These are phyloP conservation scores for Camellia lanceoleosa DNA, from an alignment of 148 eudicot species.

Conservation along the genomic window DNA sequence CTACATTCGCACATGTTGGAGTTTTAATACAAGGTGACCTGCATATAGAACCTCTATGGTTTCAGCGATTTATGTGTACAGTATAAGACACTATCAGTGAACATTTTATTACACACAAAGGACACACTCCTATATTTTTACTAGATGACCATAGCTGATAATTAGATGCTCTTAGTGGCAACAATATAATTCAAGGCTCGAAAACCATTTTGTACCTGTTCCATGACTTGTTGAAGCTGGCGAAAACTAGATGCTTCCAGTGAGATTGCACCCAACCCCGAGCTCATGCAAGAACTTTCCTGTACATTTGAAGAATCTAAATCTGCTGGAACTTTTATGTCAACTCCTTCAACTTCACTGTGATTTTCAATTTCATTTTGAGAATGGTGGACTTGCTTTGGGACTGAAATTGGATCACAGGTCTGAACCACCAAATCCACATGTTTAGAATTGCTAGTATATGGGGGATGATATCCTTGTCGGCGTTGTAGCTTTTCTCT, in stretches of 20 bases:
- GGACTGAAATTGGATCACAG: conserved; percentile 29
- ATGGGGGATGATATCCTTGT: conserved; percentile 26
- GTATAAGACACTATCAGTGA: background rate
- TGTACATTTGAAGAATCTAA: conserved; percentile 46
- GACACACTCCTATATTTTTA: background rate
- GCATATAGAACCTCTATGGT: conserved; percentile 5
- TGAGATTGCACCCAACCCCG: conserved; percentile 62
- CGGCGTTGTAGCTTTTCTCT: conserved; percentile 30
- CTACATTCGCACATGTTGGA: background rate
- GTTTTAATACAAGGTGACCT: background rate
- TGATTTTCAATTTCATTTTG: conserved; percentile 41
- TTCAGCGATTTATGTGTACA: background rate
- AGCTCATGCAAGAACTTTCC: conserved; percentile 56
- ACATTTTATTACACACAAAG: background rate
- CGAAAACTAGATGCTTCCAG: conserved; percentile 68
- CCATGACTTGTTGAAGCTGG: conserved; percentile 82
- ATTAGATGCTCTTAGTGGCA: background rate
- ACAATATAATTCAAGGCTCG: background rate
- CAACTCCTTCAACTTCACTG: conserved; percentile 39
- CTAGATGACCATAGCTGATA: background rate
- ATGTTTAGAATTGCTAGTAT: conserved; percentile 22
- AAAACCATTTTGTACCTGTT: conserved; percentile 51
- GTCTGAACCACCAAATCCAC: conserved; percentile 25
- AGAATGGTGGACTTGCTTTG: conserved; percentile 28
- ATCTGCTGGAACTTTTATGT: conserved; percentile 38